A percentile compares a stretch with the other conserved stretches of the same genome.
Evolutionary conservation across 805 yeast species (phyloP).

Genomic region (Komagataella ulmi): DNA sequence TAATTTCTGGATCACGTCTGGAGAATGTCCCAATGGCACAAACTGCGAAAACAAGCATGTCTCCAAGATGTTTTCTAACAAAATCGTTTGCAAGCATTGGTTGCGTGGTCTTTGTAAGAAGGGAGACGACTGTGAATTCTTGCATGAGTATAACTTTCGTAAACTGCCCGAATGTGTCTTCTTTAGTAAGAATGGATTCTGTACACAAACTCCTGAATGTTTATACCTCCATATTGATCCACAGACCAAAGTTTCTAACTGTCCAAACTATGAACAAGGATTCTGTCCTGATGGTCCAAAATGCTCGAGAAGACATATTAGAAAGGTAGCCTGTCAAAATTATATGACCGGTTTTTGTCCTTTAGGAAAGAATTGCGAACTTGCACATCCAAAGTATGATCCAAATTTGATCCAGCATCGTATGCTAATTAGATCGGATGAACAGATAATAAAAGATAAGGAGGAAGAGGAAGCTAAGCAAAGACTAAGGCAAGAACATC

Average conservation of each 20-base stretch:
- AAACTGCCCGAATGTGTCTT: slow-evolving; percentile 96
- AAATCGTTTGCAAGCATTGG: slow-evolving; percentile 98
- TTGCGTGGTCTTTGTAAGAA: slow-evolving; percentile 92
- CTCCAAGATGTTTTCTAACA: slow-evolving; percentile 46
- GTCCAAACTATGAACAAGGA: slow-evolving; percentile 73
- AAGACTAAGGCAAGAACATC: not conserved
- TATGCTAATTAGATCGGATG: slow-evolving; percentile 30
- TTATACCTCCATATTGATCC: slow-evolving; percentile 88
- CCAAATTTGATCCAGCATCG: slow-evolving; percentile 26
- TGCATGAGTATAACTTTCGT: slow-evolving; percentile 87
- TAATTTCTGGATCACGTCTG: slow-evolving; percentile 50
- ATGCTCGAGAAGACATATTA: slow-evolving; percentile 71
- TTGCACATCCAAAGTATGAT: slow-evolving; percentile 74
- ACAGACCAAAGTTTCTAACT: slow-evolving; percentile 74
- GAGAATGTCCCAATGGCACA: slow-evolving; percentile 77
- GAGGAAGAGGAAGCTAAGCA: slow-evolving; percentile 4
- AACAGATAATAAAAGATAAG: slow-evolving; percentile 14
- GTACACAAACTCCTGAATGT: slow-evolving; percentile 92
- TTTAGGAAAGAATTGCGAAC: slow-evolving; percentile 64
- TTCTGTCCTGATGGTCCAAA: slow-evolving; percentile 88
- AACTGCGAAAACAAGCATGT: slow-evolving; percentile 77
- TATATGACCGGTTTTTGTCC: slow-evolving; percentile 91
- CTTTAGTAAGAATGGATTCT: slow-evolving; percentile 68
- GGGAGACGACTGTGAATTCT: slow-evolving; percentile 90
- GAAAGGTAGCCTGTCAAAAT: slow-evolving; percentile 63